Percentiles rank a stretch among this genome's conserved stretches.
phyloP scores from a whole-genome alignment of 2,329 filamentous ascomycete species.

The Phialemoniopsis sp. region DNA sequence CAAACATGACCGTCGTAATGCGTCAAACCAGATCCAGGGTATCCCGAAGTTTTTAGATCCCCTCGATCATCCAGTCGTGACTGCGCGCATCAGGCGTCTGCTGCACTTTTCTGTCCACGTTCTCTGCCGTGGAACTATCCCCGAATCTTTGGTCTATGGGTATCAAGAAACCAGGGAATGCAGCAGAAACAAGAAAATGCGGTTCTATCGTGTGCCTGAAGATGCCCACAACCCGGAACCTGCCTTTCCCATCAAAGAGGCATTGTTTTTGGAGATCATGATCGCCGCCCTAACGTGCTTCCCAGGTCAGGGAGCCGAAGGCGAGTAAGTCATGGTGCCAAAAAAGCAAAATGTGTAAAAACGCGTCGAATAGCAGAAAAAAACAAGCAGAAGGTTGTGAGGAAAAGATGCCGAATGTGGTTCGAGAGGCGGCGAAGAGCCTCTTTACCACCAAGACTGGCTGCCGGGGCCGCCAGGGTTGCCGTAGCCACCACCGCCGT shows the following conservation, averaged over 20 bases:
- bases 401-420: too few species aligned
- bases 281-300: conserved; percentile 21
- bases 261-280: conserved; percentile 26
- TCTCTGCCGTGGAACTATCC: conserved; percentile 15
- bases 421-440: too few species aligned
- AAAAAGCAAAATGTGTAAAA: conserved; percentile 17
- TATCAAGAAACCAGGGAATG: conserved; percentile 30
- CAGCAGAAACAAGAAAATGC: conserved; percentile 27
- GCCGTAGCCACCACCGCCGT: conserved; percentile 58
- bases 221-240: conserved; percentile 27
- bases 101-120: conserved; percentile 17
- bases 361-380: conserved; percentile 10
- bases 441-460: conserved; percentile 63
- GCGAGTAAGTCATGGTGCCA: conserved; percentile 11
- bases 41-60: conserved; percentile 16
- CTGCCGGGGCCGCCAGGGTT: conserved; percentile 62
- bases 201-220: conserved; percentile 28
- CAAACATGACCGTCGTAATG: conserved; percentile 34
- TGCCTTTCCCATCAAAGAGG: conserved; percentile 23
- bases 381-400: not conserved
- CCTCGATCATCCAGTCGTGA: conserved; percentile 20
- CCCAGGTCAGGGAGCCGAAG: too few species aligned
- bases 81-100: conserved; percentile 21
- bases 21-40: conserved; percentile 24
- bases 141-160: conserved; percentile 29